Conservation (phyloP, 192 early-diverging fungal genomes). For the Rhizophagus sp. region DNA sequence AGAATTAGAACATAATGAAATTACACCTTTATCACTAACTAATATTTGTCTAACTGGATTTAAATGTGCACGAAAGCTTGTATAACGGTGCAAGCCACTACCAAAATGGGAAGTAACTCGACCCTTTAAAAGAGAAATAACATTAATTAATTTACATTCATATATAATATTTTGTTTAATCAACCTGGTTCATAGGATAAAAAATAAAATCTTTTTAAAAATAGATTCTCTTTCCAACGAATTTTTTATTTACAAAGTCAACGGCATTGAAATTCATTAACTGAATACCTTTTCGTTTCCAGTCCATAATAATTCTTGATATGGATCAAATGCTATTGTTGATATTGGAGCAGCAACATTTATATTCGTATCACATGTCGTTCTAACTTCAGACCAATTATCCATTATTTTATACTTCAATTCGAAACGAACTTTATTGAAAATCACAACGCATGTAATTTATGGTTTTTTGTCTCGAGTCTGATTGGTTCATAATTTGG, state of each 20-base stretch:
- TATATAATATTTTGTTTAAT: no score
- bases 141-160: not conserved
- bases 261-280: no score
- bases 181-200: no score
- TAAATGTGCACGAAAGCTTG: conserved; percentile 66
- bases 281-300: conserved; percentile 78
- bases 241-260: no score
- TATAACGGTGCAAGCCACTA: conserved; percentile 66
- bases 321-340: conserved; percentile 60
- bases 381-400: not conserved
- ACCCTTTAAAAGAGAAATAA: conserved; percentile 49
- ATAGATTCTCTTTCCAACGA: no score
- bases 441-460: no score
- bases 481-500: no score
- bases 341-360: conserved; percentile 37
- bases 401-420: not conserved
- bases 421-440: no score
- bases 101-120: conserved; percentile 67
- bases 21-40: conserved; percentile 58
- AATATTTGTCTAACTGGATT: conserved; percentile 68
- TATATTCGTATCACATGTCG: not conserved
- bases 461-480: no score
- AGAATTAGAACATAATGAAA: conserved; percentile 62
- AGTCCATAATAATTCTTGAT: conserved; percentile 84
- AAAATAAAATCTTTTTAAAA: no score